These are phyloP conservation scores for Sphagnurus paluster DNA, from an alignment of 1,284 basidiomycete genomes.

Conservation along the genomic window DNA sequence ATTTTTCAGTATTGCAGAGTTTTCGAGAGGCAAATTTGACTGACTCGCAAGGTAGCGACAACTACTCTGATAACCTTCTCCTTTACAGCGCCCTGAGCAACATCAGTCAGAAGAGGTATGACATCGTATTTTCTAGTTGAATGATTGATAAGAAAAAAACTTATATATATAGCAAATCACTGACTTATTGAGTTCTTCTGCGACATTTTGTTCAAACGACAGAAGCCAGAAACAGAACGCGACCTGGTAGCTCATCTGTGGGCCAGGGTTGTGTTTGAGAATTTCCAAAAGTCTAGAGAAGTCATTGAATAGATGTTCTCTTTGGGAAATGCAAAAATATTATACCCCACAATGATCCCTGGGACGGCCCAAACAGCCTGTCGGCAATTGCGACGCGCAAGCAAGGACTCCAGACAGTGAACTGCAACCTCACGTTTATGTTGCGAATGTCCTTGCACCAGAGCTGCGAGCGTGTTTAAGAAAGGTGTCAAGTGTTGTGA, in stretches of 20 bases:
- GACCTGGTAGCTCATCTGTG: slow-evolving; percentile 96
- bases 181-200: slow-evolving; percentile 82
- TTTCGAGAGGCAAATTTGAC: slow-evolving; percentile 18
- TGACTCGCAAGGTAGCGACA: slow-evolving; percentile 86
- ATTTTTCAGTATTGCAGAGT: slow-evolving; percentile 7
- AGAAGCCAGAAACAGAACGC: slow-evolving; percentile 93
- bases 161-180: slow-evolving; percentile 12
- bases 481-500: slow-evolving; percentile 66
- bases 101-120: slow-evolving; percentile 83
- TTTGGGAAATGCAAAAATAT: background rate
- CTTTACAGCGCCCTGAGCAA: slow-evolving; percentile 90
- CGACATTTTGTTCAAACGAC: slow-evolving; percentile 85
- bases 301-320: slow-evolving; percentile 4
- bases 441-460: slow-evolving; percentile 60
- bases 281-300: slow-evolving; percentile 72
- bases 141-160: background rate
- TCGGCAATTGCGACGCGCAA: slow-evolving; percentile 80
- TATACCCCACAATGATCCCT: slow-evolving; percentile 65
- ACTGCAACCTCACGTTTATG: slow-evolving; percentile 89
- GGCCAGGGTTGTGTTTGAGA: slow-evolving; percentile 70
- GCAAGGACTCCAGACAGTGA: slow-evolving; percentile 85
- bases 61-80: slow-evolving; percentile 98
- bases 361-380: slow-evolving; percentile 70
- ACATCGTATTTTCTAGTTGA: slow-evolving; percentile 81
- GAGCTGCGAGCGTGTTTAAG: slow-evolving; percentile 60